Conservation (phyloP, 306 rosid genomes). For the Albizia julibrissin region DNA sequence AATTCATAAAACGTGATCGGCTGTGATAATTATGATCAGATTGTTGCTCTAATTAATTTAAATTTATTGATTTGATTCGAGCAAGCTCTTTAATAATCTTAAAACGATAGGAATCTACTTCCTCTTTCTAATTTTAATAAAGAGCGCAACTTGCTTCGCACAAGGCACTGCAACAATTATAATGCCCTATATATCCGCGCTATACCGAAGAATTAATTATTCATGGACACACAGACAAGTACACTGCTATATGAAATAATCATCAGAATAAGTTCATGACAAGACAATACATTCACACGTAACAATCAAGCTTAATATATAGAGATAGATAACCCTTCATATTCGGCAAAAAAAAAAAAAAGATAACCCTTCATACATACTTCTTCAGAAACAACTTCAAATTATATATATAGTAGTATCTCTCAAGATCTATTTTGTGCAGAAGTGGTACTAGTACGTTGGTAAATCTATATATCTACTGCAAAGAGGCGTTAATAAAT, state of each 20-base stretch:
- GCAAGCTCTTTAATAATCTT: slow-evolving; percentile 27
- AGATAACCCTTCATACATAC: not conserved
- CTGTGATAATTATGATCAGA: not conserved
- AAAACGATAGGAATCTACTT: slow-evolving; percentile 43
- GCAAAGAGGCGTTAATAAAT: not conserved
- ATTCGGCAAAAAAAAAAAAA: too few species aligned
- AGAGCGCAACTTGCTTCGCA: slow-evolving; percentile 26
- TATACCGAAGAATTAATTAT: slow-evolving; percentile 32
- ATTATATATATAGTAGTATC: not conserved
- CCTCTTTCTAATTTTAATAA: slow-evolving; percentile 31
- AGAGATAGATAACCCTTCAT: not conserved
- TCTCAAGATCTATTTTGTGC: not conserved
- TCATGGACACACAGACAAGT: slow-evolving; percentile 27
- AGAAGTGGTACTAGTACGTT: not conserved
- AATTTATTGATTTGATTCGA: slow-evolving; percentile 21
- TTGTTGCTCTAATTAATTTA: slow-evolving; percentile 19
- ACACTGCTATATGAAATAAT: not conserved
- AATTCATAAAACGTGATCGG: not conserved
- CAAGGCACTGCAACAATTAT: slow-evolving; percentile 26
- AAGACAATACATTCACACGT: not conserved
- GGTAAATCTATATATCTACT: not conserved
- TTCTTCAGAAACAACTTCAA: not conserved
- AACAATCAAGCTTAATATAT: not conserved
- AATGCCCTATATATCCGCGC: slow-evolving; percentile 20
- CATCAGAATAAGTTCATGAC: not conserved